Evolutionary conservation across 257 asterid species (phyloP), one percentile per base, ranked within the genome.

Genomic region (Nicotiana attenuata): DNA sequence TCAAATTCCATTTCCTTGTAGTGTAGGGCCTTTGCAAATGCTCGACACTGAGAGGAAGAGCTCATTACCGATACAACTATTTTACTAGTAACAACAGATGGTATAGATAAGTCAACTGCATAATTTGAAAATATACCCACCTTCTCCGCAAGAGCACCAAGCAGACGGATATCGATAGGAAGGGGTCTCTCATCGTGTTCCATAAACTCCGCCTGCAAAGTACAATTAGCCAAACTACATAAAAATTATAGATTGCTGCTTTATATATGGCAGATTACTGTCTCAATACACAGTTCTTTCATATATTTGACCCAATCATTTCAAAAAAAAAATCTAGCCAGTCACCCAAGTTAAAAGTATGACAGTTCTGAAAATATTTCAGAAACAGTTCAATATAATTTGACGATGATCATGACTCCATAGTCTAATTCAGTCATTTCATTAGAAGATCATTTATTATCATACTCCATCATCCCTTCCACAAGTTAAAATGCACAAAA

Each of bases 121-220:
- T 41, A 79, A 80, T 69, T 76, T 33, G 50, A 76, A 73, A 61
- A 77, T 83, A 87, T 22, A 31, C 87, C 60, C 80, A 91, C 99
- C 92, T 96, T 96, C 82, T 94, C 99, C 8, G 99, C 98, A 84
- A 96, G 98, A 85, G 99, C 99, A 67, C 99, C 99, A 81, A 96
- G 92, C 77, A 96, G 90, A 83, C 99, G 97, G 82, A 96, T 96
- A 88, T 96, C 99, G 63, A 96, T 96, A 29, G 99, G 99, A 81
- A 96, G 97, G 84, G 98, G 97, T 82, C 94, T 92, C 90, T 93
- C 99, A 85, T 92, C 97, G 76, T 92, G 99, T 87, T 96, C 99
- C 99, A 96, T 96, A 87, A 94, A 96, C 92, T 96, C 99, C 6
- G 99, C 99, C 99, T 96, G 92, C 41, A 75, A 50, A 75, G 45